Evolutionary conservation across 805 yeast genomes (phyloP).

Genomic region (Sugiyamaella boreocaroliniensis): DNA sequence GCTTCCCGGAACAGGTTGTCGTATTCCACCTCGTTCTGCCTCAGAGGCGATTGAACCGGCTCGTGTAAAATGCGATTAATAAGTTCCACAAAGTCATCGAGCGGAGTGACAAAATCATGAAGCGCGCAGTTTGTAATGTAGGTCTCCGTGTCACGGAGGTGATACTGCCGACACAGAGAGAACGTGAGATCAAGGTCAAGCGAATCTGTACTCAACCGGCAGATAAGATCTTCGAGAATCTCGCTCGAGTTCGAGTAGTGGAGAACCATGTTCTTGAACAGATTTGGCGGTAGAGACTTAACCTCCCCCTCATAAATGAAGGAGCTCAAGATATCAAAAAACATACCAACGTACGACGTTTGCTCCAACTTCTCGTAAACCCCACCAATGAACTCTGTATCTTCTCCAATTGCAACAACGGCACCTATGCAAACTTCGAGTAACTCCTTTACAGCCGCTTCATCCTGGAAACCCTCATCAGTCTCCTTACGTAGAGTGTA

Average conservation of each 20-base stretch:
- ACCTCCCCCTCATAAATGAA: constrained; percentile 45
- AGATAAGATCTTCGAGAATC: constrained; percentile 58
- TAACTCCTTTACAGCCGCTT: constrained; percentile 26
- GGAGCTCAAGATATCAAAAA: constrained; percentile 48
- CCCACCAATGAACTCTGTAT: constrained; percentile 32
- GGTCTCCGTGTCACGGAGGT: constrained; percentile 54
- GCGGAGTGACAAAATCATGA: constrained; percentile 65
- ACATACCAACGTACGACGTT: constrained; percentile 33
- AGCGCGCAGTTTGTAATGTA: constrained; percentile 69
- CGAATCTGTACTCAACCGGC: constrained; percentile 57
- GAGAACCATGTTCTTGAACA: constrained; percentile 57
- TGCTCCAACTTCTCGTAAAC: constrained; percentile 40
- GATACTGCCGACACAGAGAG: constrained; percentile 48
- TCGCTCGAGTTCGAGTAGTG: constrained; percentile 38
- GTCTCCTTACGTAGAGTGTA: constrained; percentile 33
- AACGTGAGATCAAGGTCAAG: constrained; percentile 77
- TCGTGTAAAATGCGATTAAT: constrained; percentile 11
- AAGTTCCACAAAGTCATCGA: constrained; percentile 49
- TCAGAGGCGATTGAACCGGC: not conserved
- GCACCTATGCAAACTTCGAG: constrained; percentile 38
- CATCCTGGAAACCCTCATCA: constrained; percentile 22
- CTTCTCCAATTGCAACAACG: constrained; percentile 32
- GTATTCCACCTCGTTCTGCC: constrained; percentile 13
- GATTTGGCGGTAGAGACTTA: constrained; percentile 49
- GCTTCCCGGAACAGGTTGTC: constrained; percentile 20